A percentile compares a stretch with the other conserved stretches of the same genome.
Conservation (phyloP, 2,329 filamentous ascomycete species). For the Bipolaris victoriae region DNA sequence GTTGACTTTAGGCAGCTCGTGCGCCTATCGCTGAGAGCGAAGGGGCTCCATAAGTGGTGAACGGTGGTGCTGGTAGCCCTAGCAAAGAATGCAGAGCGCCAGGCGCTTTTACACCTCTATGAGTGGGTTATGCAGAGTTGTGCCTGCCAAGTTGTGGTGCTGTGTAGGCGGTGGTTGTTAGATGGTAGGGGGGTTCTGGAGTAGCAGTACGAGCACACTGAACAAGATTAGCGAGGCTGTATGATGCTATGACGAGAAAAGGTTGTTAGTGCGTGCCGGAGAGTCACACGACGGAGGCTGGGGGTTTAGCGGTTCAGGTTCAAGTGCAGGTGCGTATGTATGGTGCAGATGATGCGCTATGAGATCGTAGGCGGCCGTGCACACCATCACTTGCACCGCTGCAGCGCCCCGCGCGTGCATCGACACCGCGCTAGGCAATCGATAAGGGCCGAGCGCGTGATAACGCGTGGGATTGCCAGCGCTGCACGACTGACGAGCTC, state of each 20-base stretch:
- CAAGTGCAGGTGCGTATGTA: slow-evolving; percentile 17
- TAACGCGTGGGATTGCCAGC: slow-evolving; percentile 15
- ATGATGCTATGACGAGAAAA: neutral
- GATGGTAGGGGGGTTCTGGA: neutral
- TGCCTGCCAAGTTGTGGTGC: slow-evolving; percentile 14
- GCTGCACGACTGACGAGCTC: neutral
- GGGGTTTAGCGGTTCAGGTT: slow-evolving; percentile 23
- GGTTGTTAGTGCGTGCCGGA: neutral
- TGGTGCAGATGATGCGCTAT: slow-evolving; percentile 39
- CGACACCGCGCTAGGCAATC: slow-evolving; percentile 26
- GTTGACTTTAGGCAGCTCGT: slow-evolving; percentile 29
- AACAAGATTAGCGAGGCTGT: slow-evolving; percentile 7
- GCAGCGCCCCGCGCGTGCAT: slow-evolving; percentile 21
- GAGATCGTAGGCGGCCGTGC: slow-evolving; percentile 27
- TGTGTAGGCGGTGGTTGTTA: slow-evolving; percentile 3
- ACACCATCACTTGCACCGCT: slow-evolving; percentile 12
- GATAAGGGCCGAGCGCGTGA: slow-evolving; percentile 27
- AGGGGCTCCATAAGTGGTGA: slow-evolving; percentile 37
- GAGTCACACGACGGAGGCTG: slow-evolving; percentile 14
- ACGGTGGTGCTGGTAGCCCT: slow-evolving; percentile 12
- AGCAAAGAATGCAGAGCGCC: slow-evolving; percentile 7
- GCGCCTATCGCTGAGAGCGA: slow-evolving; percentile 37
- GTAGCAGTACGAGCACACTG: slow-evolving; percentile 8
- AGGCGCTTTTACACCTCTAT: slow-evolving; percentile 4
- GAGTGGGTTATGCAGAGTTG: slow-evolving; percentile 6